Base-by-base conservation (phyloP, 108 stramenopile species). In the Nitzschia inconspicua region DNA sequence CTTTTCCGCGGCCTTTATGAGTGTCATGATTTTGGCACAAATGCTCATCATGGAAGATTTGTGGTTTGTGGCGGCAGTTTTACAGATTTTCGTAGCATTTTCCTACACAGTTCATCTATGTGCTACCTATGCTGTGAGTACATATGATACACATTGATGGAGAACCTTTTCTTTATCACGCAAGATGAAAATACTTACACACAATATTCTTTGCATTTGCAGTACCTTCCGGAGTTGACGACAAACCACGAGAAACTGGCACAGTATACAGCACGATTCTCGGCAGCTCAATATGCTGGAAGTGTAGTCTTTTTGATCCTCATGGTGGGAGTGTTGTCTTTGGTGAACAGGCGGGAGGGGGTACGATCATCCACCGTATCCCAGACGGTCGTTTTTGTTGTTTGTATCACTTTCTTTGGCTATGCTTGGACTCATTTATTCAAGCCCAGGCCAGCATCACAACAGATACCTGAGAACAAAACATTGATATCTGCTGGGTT, bases 211-310 rank as follows among this genome's bases (percentile, higher is more conserved):
- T n/a, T n/a, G n/a, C n/a, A n/a, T n/a, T n/a, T n/a, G n/a, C n/a
- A n/a, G n/a, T 86, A 86, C 44, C 55, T 83, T 0, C 76, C 84
- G 0, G 89, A 91, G 36, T 66, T 91, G 46, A 84, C 75, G 5
- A 43, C 71, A 4, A 69, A 86, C 60, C 62, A 72, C 34, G 68
- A 73, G 29, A 57, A 58, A 9, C 34, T 84, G 47, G 52, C 66
- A 35, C 34, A 66, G 27, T 79, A 79, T 31, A 63, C 75, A 27
- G 44, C 67, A 11, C 53, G 43, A 16, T 76, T 76, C 27, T 37
- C 62, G 19, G 55, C 54, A 4, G 54, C 51, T 8, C 75, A 76
- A 37, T 76, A 76, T 39, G 46, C 7, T 26, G 48, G 65, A 25
- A 53, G 51, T 32, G 72, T 68, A 14, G 30, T 30, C 7, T 68